Conservation (phyloP, 352 stramenopile genomes). For the Globisporangium perplexum region DNA sequence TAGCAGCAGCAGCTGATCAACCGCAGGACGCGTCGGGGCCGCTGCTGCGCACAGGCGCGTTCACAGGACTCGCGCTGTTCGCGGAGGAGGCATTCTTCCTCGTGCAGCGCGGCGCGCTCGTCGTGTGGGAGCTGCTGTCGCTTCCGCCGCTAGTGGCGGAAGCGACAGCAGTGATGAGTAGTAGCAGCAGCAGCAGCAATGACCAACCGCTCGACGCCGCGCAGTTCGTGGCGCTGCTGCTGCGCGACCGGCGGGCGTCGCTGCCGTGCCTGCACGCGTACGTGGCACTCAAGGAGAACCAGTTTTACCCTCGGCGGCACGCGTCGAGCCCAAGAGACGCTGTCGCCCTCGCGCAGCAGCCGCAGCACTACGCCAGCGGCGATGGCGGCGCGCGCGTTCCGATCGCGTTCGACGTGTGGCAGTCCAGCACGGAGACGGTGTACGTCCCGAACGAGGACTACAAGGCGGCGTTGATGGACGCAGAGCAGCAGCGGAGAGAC, state of each 20-base stretch:
- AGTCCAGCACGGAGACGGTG: constrained; percentile 25
- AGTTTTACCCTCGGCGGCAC: constrained; percentile 59
- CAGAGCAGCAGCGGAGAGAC: neutral
- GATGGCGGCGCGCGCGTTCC: constrained; percentile 8
- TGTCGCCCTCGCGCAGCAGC: constrained; percentile 1
- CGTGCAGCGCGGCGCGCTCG: constrained; percentile 41
- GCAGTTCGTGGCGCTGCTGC: constrained; percentile 24
- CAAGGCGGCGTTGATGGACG: neutral
- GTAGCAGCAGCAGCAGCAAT: neutral
- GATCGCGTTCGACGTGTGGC: constrained; percentile 60
- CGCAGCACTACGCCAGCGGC: constrained; percentile 14
- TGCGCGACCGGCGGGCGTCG: constrained; percentile 23
- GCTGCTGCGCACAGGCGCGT: constrained; percentile 26
- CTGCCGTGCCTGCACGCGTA: constrained; percentile 48
- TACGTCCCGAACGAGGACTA: constrained; percentile 10
- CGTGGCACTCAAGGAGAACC: constrained; percentile 50
- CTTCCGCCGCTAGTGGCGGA: neutral
- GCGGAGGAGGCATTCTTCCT: constrained; percentile 68
- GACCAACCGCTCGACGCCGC: constrained; percentile 13
- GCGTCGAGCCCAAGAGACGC: neutral
- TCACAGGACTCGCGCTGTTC: constrained; percentile 59
- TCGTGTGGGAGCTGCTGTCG: constrained; percentile 31
- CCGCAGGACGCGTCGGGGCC: neutral
- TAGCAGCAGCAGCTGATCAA: neutral
- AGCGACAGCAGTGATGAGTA: neutral